Conservation (phyloP, 257 asterid species). For the Fraxinus excelsior region DNA sequence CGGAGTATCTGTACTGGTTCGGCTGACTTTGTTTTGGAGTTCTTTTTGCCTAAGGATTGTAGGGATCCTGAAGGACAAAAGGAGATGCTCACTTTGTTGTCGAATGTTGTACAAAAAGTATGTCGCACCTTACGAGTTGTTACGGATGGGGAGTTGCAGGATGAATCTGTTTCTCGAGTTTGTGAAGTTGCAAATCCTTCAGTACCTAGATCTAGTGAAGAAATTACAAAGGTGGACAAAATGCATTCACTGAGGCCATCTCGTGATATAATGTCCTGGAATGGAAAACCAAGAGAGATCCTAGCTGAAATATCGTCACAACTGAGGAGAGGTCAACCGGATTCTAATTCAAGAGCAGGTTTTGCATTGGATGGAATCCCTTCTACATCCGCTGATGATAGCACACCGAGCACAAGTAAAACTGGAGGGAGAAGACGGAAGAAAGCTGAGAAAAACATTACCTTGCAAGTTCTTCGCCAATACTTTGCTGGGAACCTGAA, state of each 20-base stretch:
- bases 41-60: conserved; percentile 73
- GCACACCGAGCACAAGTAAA: conserved; percentile 36
- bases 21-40: conserved; percentile 81
- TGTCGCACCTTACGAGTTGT: conserved; percentile 69
- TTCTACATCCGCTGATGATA: conserved; percentile 48
- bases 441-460: conserved; percentile 70
- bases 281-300: conserved; percentile 29
- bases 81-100: conserved; percentile 60
- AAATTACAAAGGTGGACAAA: conserved; percentile 23
- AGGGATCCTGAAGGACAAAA: conserved; percentile 62
- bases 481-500: conserved; percentile 92
- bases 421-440: conserved; percentile 58
- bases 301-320: conserved; percentile 5
- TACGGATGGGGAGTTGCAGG: conserved; percentile 66
- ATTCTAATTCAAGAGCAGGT: conserved; percentile 40
- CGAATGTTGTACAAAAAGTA: conserved; percentile 56
- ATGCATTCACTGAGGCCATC: conserved; percentile 25
- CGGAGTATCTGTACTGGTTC: conserved; percentile 62
- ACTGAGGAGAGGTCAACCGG: conserved; percentile 32
- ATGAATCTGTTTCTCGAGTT: conserved; percentile 41
- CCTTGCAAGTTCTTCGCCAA: conserved; percentile 76
- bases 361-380: conserved; percentile 31
- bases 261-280: conserved; percentile 31
- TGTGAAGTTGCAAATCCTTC: conserved; percentile 22
- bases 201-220: conserved; percentile 22